phyloP scores from a whole-genome alignment of 345 rosid species.

The Gossypium australe region DNA sequence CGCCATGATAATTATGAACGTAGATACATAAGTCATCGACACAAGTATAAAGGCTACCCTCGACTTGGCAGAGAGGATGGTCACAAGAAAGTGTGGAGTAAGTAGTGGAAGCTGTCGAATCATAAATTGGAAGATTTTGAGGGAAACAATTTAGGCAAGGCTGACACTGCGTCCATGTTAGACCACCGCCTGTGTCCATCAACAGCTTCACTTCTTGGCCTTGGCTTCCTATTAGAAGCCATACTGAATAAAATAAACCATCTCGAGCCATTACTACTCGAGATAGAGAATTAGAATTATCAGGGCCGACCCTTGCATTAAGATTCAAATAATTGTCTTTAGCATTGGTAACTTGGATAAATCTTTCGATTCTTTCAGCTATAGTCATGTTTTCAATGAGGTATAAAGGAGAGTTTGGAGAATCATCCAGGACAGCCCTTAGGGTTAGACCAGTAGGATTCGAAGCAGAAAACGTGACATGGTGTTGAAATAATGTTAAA shows the following conservation, averaged over 20 bases:
- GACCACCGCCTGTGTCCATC: background rate
- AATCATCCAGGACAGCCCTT: background rate
- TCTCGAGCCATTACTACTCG: background rate
- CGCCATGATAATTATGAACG: background rate
- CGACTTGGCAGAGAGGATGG: background rate
- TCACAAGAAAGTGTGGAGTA: background rate
- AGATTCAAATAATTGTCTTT: background rate
- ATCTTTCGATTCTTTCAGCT: background rate
- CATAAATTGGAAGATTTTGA: background rate
- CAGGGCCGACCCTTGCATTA: background rate
- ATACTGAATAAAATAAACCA: background rate
- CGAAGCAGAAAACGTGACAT: background rate
- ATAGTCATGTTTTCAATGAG: background rate
- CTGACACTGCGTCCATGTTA: background rate
- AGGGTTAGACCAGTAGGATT: background rate
- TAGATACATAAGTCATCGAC: background rate
- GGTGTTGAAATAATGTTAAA: background rate
- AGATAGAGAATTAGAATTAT: background rate
- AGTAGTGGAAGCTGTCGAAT: background rate
- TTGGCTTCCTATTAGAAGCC: background rate
- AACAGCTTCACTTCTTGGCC: background rate
- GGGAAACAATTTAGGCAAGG: background rate
- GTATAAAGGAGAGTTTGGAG: background rate
- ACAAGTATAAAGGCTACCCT: background rate
- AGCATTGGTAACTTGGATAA: background rate